Percentiles rank a stretch among this genome's conserved stretches.
These are phyloP conservation scores for Penicillium ucsense DNA, from an alignment of 495 filamentous ascomycete species.

Conservation along the genomic window DNA sequence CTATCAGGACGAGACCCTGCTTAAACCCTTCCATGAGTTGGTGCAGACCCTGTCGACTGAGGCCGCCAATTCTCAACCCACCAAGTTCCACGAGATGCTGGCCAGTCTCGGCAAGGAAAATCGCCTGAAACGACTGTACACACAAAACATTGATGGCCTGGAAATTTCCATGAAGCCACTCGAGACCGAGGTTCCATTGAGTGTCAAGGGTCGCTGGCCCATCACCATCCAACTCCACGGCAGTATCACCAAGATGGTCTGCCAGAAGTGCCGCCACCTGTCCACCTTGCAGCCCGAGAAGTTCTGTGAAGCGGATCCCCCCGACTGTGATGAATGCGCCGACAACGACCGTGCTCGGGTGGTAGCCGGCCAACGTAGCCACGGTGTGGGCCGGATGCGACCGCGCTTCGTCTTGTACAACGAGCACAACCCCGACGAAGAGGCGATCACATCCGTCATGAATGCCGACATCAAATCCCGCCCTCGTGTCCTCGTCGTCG, in stretches of 20 bases:
- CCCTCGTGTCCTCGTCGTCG: conserved; percentile 87
- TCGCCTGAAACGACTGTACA: conserved; percentile 85
- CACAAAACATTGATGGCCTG: conserved; percentile 92
- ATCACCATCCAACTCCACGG: conserved; percentile 89
- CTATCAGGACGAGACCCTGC: conserved; percentile 81
- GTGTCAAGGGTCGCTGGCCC: conserved; percentile 81
- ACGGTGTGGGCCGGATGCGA: conserved; percentile 82
- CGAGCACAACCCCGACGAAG: conserved; percentile 91
- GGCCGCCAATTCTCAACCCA: conserved; percentile 67
- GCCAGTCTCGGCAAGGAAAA: conserved; percentile 83
- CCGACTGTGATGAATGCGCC: conserved; percentile 68
- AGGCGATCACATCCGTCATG: conserved; percentile 87
- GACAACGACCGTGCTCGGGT: conserved; percentile 67
- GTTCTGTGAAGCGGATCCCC: conserved; percentile 77
- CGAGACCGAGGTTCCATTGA: conserved; percentile 62
- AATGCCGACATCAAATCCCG: conserved; percentile 71
- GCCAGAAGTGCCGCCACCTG: conserved; percentile 77
- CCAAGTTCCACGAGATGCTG: conserved; percentile 86
- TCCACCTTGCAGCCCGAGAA: conserved; percentile 64
- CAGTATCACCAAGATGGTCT: conserved; percentile 90
- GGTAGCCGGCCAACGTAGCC: conserved; percentile 79
- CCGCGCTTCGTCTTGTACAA: conserved; percentile 96
- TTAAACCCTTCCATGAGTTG: conserved; percentile 88
- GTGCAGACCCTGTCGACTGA: conserved; percentile 75
- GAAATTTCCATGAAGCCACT: conserved; percentile 79